Conservation (phyloP, 1,139 yeast genomes). For the Suhomyces kunorum region DNA sequence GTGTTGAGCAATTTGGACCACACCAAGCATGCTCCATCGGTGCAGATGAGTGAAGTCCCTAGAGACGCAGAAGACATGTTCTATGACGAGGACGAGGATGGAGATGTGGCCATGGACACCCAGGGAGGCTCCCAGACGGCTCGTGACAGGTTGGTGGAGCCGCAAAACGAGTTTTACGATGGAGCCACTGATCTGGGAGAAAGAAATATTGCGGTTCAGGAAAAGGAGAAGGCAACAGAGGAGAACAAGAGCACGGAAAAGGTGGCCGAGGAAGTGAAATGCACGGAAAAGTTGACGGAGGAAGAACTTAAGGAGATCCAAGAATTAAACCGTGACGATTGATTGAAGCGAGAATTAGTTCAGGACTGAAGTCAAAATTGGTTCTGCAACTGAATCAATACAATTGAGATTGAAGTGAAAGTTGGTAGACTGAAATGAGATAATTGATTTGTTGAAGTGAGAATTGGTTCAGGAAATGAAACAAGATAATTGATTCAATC, state of each 20-base stretch:
- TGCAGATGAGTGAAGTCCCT: constrained; percentile 89
- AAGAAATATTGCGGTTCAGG: constrained; percentile 23
- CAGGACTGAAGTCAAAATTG: too few relatives aligned
- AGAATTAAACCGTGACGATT: too few relatives aligned
- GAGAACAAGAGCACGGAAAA: too few relatives aligned
- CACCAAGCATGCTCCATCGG: constrained; percentile 93
- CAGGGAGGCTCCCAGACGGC: constrained; percentile 89
- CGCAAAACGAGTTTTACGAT: constrained; percentile 66
- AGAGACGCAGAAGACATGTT: constrained; percentile 68
- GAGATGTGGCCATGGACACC: constrained; percentile 73
- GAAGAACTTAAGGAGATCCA: too few relatives aligned
- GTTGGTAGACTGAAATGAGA: too few relatives aligned
- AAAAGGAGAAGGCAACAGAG: background rate
- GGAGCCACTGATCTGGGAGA: constrained; percentile 53
- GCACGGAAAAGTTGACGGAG: too few relatives aligned
- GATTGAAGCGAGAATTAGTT: too few relatives aligned
- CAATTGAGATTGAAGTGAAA: too few relatives aligned
- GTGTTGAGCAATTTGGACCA: constrained; percentile 78
- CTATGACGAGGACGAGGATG: constrained; percentile 82
- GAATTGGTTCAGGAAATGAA: too few relatives aligned
- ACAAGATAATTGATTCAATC: too few relatives aligned
- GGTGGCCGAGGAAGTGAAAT: background rate
- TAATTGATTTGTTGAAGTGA: too few relatives aligned
- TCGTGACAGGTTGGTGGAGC: constrained; percentile 68
- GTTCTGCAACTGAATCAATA: too few relatives aligned